Conservation (phyloP, 805 yeast genomes). For the Saccharomycopsis fibuligera region DNA sequence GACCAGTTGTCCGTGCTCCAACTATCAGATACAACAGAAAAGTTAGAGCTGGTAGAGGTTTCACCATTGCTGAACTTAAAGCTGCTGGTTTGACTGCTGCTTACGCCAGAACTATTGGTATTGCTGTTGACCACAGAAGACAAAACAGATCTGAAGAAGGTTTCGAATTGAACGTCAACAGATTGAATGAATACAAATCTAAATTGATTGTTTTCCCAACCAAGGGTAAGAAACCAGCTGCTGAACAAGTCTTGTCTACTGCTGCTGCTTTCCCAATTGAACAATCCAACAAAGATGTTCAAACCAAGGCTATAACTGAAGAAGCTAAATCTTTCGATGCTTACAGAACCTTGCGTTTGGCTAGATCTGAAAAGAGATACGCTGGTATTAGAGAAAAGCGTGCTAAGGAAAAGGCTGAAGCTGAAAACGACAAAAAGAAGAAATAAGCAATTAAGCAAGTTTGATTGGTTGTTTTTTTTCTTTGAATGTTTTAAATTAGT, state of each 20-base stretch:
- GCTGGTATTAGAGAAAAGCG: conserved; percentile 97
- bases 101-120: conserved; percentile 97
- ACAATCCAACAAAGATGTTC: conserved; percentile 65
- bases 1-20: conserved; percentile 99
- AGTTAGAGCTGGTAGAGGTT: conserved; percentile 99
- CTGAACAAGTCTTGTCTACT: conserved; percentile 66
- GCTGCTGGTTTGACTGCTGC: conserved; percentile 92
- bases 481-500: too few relatives aligned
- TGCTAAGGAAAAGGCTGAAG: conserved; percentile 95
- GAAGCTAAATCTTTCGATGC: conserved; percentile 71
- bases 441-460: conserved; percentile 36
- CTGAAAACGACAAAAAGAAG: conserved; percentile 99
- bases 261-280: conserved; percentile 88
- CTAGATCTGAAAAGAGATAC: conserved; percentile 91
- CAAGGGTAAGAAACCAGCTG: conserved; percentile 74
- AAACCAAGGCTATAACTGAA: conserved; percentile 78
- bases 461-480: too few relatives aligned
- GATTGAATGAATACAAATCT: conserved; percentile 94
- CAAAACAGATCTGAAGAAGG: conserved; percentile 96
- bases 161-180: conserved; percentile 88
- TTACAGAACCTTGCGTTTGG: conserved; percentile 90
- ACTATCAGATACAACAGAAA: conserved; percentile 98
- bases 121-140: conserved; percentile 99
- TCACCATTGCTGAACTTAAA: conserved; percentile 95
- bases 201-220: conserved; percentile 95